Conservation (phyloP, 1,139 yeast genomes). For the Sporopachydermia cereana region DNA sequence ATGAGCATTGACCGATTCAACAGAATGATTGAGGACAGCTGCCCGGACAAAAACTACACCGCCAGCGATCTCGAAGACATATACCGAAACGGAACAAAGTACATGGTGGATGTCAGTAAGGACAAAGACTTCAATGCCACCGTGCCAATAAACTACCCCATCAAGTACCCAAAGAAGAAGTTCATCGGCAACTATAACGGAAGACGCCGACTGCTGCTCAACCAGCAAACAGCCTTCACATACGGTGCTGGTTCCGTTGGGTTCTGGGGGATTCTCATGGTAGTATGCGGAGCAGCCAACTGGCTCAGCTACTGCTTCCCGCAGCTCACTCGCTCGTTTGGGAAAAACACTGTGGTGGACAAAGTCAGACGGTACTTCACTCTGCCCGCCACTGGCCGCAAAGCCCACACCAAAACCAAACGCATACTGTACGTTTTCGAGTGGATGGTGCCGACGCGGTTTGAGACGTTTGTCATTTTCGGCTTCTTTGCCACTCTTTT, state of each 20-base stretch:
- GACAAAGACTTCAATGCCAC: neutral
- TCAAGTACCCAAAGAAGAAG: neutral
- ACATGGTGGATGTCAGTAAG: neutral
- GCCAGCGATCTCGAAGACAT: neutral
- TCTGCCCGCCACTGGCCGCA: conserved; percentile 36
- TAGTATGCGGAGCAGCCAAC: neutral
- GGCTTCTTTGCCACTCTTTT: conserved; percentile 33
- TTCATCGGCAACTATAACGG: neutral
- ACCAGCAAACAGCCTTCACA: neutral
- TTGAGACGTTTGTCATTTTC: conserved; percentile 38
- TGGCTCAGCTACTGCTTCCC: neutral
- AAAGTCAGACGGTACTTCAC: conserved; percentile 31
- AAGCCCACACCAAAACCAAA: conserved; percentile 31
- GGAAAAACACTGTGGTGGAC: conserved; percentile 22
- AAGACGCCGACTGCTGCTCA: neutral
- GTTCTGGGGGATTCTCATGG: neutral
- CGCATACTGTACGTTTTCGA: conserved; percentile 18
- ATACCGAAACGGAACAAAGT: neutral
- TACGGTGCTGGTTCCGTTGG: neutral
- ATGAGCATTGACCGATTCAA: too few relatives aligned
- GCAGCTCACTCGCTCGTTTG: neutral
- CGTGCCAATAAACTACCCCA: neutral
- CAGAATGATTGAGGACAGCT: neutral
- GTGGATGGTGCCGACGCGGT: conserved; percentile 45
- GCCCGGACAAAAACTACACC: neutral